phyloP scores from a whole-genome alignment of 1,139 yeast genomes.

The Pichia sp. region DNA sequence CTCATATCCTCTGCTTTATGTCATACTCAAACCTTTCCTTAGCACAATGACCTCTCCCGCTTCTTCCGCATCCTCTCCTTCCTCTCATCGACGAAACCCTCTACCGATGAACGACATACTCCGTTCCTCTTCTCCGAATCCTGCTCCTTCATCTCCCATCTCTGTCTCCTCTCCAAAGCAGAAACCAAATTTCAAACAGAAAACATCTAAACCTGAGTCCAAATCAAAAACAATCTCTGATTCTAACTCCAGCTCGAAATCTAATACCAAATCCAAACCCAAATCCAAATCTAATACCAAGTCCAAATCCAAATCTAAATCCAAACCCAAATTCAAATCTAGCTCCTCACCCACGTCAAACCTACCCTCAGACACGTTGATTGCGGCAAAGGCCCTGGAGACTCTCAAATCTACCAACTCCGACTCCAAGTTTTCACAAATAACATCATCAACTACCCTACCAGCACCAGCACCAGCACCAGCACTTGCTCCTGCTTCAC shows the following conservation, averaged over 20 bases:
- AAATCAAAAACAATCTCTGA: no score
- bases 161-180: no score
- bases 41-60: no score
- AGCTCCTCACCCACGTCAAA: neutral
- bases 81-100: neutral
- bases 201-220: no score
- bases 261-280: no score
- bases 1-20: no score
- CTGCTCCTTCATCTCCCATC: neutral
- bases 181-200: no score
- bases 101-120: neutral
- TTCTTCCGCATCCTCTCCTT: no score
- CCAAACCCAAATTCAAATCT: neutral
- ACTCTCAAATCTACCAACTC: neutral
- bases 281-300: neutral
- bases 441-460: neutral
- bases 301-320: neutral
- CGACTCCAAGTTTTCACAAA: neutral
- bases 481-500: neutral
- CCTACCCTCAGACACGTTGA: neutral
- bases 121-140: neutral
- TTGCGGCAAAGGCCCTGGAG: constrained; percentile 1
- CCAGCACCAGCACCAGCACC: neutral
- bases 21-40: no score
- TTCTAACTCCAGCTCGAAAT: no score